Evolutionary conservation across 2,329 filamentous ascomycete species (phyloP), one percentile per base, ranked within the genome.

Genomic region (Alternaria brassicae): DNA sequence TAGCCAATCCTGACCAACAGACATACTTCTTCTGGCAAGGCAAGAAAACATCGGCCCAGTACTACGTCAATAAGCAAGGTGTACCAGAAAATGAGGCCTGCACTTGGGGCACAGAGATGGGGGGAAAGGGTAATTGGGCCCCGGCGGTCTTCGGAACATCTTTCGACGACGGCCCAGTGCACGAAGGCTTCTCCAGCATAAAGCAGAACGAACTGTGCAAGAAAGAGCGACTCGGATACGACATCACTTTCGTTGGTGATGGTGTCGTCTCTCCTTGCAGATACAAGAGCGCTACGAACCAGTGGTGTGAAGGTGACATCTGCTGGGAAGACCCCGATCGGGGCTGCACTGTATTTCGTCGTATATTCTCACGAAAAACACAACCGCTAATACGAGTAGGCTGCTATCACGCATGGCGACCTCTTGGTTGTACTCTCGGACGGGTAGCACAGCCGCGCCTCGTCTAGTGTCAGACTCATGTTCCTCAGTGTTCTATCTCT

Each of bases 61-160:
- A 97, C 86, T 99, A 99, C 77, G 86, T 98, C 80, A 98, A 98
- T 86, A 91, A 91, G 71, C 85, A 87, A 69, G 93, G 92, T 61
- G 82, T 90, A 53, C 71, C 80, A 17, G 81, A 88, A 58, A 77
- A 87, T 66, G 80, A 93, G 12, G 91, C 87, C 50, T 99, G 95
- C 81, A 80, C 85, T 58, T 98, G 95, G 95, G 82, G 86, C 51
- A 83, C 83, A 19, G 82, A 87, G 59, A 88, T 78, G 55, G 73
- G 81, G 58, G 80, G 83, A 63, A 78, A 83, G 57, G 88, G 95
- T 67, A 97, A 99, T 86, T 97, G 86, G 85, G 89, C 95, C 47
- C 93, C 95, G 28, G 81, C 92, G 70, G 94, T 93, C 81, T 82
- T 97, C 53, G 94, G 94, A 77, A 89, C 93, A 61, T 92, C 93